These are phyloP conservation scores for Abrus precatorius DNA, from an alignment of 306 rosid species.

Conservation along the genomic window DNA sequence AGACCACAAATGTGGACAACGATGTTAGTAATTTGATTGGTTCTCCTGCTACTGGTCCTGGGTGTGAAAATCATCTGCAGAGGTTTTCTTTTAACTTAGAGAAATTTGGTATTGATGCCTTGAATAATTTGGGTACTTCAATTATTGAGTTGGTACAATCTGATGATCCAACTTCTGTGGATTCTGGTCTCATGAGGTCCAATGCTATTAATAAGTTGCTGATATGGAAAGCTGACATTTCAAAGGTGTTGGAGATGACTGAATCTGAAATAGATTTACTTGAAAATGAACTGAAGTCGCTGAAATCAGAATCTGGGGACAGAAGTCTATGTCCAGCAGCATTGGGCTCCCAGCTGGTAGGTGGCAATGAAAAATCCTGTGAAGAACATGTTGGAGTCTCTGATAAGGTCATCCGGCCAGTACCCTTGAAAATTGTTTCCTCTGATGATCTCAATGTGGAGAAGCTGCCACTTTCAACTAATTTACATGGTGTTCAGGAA, in stretches of 20 bases:
- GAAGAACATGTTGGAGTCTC: conserved; percentile 57
- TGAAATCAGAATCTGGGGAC: conserved; percentile 63
- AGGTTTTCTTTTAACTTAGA: conserved; percentile 71
- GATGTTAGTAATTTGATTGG: conserved; percentile 62
- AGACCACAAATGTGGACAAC: conserved; percentile 61
- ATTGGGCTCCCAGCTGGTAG: conserved; percentile 57
- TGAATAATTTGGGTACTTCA: conserved; percentile 67
- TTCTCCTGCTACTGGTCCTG: conserved; percentile 63
- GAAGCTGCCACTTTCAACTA: conserved; percentile 59
- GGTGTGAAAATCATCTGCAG: conserved; percentile 59
- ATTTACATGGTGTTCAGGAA: conserved; percentile 50
- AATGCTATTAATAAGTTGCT: conserved; percentile 78
- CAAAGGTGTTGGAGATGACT: conserved; percentile 85
- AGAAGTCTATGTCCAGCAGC: conserved; percentile 57
- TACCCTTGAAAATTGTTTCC: conserved; percentile 59
- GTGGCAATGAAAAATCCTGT: conserved; percentile 49
- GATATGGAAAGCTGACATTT: conserved; percentile 84
- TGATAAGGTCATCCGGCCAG: conserved; percentile 57
- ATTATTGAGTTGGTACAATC: conserved; percentile 72
- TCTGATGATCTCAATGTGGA: conserved; percentile 54
- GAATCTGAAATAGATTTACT: conserved; percentile 92
- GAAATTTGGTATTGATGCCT: conserved; percentile 66
- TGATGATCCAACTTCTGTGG: conserved; percentile 68
- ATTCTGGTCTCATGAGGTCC: conserved; percentile 63
- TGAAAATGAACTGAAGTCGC: conserved; percentile 77